Conservation (phyloP, 345 rosid species). For the Eucalyptus curtisii region DNA sequence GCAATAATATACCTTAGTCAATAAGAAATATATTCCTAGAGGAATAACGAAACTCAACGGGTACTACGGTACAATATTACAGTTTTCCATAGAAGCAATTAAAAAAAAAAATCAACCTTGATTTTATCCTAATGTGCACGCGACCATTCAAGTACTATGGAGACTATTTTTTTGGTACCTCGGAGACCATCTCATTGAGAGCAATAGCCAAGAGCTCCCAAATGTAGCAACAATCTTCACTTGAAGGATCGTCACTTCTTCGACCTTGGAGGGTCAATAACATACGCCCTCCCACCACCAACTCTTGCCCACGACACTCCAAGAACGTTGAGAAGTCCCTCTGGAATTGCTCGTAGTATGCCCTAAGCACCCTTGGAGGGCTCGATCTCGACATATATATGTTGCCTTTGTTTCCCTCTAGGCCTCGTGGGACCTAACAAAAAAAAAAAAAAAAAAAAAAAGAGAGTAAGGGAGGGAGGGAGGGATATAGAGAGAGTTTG, state of each 20-base stretch:
- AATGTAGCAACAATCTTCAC: neutral
- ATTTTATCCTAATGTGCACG: neutral
- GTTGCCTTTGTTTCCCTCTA: constrained; percentile 30
- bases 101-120: neutral
- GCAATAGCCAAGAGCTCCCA: constrained; percentile 12
- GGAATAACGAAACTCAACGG: neutral
- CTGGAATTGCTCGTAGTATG: constrained; percentile 31
- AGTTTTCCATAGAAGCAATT: neutral
- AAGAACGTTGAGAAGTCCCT: constrained; percentile 31
- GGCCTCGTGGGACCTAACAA: constrained; percentile 30
- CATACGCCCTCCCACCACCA: constrained; percentile 25
- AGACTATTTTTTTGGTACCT: constrained; percentile 4
- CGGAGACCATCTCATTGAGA: constrained; percentile 14
- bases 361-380: constrained; percentile 9
- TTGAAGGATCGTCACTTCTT: constrained; percentile 1
- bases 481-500: neutral
- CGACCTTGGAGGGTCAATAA: constrained; percentile 24
- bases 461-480: too few species aligned
- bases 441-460: too few species aligned
- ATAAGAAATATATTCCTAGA: neutral
- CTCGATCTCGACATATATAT: neutral
- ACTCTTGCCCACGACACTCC: constrained; percentile 23
- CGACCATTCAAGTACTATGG: neutral
- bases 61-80: neutral
- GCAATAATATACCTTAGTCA: neutral